Evolutionary conservation across 208 protist species (phyloP).

Genomic region (Naegleria gruberi): DNA sequence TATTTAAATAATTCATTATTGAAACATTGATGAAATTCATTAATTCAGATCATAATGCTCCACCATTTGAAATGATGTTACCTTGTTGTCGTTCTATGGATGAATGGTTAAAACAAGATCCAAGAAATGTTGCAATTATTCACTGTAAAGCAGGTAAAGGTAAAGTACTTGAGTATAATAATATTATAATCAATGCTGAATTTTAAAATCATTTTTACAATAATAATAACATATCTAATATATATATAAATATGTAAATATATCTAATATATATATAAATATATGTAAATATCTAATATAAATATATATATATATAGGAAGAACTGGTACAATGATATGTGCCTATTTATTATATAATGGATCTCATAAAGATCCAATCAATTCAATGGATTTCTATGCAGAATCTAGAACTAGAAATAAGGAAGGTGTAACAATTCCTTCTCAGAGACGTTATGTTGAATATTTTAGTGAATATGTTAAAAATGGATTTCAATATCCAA

Average conservation of each 20-base stretch:
- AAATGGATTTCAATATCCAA: not conserved
- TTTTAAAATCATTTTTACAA: too few species aligned
- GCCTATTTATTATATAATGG: conserved; percentile 58
- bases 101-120: conserved; percentile 50
- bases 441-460: conserved; percentile 55
- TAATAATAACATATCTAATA: too few species aligned
- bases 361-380: conserved; percentile 38
- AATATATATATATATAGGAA: too few species aligned
- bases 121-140: conserved; percentile 68
- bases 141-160: conserved; percentile 92
- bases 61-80: conserved; percentile 67
- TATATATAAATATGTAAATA: too few species aligned
- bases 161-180: conserved; percentile 82
- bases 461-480: conserved; percentile 46
- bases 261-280: too few species aligned
- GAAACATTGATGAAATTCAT: too few species aligned
- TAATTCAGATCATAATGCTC: conserved; percentile 74
- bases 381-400: conserved; percentile 61
- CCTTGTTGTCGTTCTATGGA: conserved; percentile 53
- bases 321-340: not conserved
- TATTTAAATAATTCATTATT: too few species aligned
- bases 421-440: conserved; percentile 74
- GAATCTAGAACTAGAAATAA: conserved; percentile 61
- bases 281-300: too few species aligned
- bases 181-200: conserved; percentile 60